These are phyloP conservation scores for Ustilago sp. DNA, from an alignment of 1,284 basidiomycete species.

Conservation along the genomic window DNA sequence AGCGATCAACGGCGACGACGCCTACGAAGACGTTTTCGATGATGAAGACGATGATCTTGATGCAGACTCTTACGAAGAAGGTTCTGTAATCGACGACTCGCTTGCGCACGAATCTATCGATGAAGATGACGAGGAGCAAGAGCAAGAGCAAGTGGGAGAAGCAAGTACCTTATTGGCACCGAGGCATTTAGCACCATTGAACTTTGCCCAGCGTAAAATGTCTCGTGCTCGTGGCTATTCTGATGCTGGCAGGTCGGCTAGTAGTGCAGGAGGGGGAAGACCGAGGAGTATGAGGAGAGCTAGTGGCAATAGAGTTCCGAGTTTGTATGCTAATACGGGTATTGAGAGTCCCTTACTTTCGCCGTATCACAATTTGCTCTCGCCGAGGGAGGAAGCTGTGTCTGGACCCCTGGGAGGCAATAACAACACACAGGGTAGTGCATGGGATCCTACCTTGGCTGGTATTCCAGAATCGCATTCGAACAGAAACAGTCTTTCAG, in stretches of 20 bases:
- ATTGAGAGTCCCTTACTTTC: slow-evolving; percentile 49
- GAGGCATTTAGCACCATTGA: slow-evolving; percentile 59
- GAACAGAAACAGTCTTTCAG: slow-evolving; percentile 31
- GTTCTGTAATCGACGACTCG: slow-evolving; percentile 65
- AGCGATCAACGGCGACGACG: slow-evolving; percentile 86
- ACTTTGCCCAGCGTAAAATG: slow-evolving; percentile 63
- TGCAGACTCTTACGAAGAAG: slow-evolving; percentile 26
- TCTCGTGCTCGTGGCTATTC: slow-evolving; percentile 30
- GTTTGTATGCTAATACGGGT: slow-evolving; percentile 61
- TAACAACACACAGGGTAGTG: slow-evolving; percentile 23
- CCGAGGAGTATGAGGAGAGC: slow-evolving; percentile 41
- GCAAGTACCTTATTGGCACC: slow-evolving; percentile 42
- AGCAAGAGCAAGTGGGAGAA: slow-evolving; percentile 26
- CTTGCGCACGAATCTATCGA: slow-evolving; percentile 66
- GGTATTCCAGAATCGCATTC: slow-evolving; percentile 59
- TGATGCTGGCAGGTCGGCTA: slow-evolving; percentile 27
- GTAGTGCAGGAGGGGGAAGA: slow-evolving; percentile 16
- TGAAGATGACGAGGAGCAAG: slow-evolving; percentile 45
- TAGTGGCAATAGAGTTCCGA: slow-evolving; percentile 53
- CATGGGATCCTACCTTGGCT: slow-evolving; percentile 60
- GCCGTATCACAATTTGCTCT: slow-evolving; percentile 25
- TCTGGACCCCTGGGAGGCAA: slow-evolving; percentile 7
- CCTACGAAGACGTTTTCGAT: slow-evolving; percentile 62
- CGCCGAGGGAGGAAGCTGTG: slow-evolving; percentile 13
- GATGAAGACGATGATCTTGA: slow-evolving; percentile 75